Conservation (phyloP, 768 basidiomycete genomes). For the Hygrophoropsis aurantiaca region DNA sequence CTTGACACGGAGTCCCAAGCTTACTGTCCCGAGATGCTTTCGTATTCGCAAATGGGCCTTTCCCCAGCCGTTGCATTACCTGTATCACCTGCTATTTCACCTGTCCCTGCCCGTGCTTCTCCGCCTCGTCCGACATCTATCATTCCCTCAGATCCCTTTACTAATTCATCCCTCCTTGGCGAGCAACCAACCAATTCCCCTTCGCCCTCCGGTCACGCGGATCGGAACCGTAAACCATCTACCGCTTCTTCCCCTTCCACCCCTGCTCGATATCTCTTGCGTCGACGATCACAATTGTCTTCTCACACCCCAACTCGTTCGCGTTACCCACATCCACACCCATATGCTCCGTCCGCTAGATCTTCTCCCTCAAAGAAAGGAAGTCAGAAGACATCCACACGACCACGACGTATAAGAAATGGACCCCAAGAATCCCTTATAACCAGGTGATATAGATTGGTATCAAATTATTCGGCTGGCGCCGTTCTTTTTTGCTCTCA, state of each 20-base stretch:
- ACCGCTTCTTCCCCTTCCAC: not conserved
- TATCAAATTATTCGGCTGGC: not conserved
- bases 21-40: constrained; percentile 27
- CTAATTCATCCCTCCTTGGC: constrained; percentile 5
- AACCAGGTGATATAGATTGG: constrained; percentile 1
- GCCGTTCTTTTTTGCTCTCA: not conserved
- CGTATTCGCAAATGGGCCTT: constrained; percentile 39
- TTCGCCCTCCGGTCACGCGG: not conserved
- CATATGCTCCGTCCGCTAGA: constrained; percentile 2
- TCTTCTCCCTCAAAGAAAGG: constrained; percentile 9
- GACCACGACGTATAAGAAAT: constrained; percentile 9
- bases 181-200: not conserved
- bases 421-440: constrained; percentile 1
- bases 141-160: constrained; percentile 4
- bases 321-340: constrained; percentile 16
- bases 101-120: not conserved
- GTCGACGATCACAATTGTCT: constrained; percentile 23
- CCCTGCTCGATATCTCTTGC: constrained; percentile 25
- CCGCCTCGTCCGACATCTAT: constrained; percentile 8
- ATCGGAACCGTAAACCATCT: not conserved
- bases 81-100: not conserved
- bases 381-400: constrained; percentile 11
- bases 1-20: constrained; percentile 33
- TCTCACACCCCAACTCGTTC: constrained; percentile 12
- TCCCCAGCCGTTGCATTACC: constrained; percentile 14